Percentiles rank a stretch among this genome's conserved stretches.
These are phyloP conservation scores for Cryomyces minteri DNA, from an alignment of 495 filamentous ascomycete species.

Conservation along the genomic window DNA sequence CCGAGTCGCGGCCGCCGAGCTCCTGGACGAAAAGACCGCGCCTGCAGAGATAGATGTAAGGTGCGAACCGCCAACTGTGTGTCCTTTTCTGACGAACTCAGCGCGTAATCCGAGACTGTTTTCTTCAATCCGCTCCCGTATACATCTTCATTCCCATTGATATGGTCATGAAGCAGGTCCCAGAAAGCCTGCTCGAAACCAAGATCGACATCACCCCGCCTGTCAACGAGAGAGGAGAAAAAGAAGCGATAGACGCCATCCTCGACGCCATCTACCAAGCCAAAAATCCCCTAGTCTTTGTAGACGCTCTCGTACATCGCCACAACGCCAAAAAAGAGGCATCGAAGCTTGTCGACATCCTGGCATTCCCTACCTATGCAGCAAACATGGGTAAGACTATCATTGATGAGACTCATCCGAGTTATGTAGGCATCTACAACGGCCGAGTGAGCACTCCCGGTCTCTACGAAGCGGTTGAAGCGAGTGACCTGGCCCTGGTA, in stretches of 20 bases:
- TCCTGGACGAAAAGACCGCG: slow-evolving; percentile 16
- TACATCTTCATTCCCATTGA: slow-evolving; percentile 24
- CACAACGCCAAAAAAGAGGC: slow-evolving; percentile 13
- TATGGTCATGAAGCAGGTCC: slow-evolving; percentile 14
- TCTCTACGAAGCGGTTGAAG: slow-evolving; percentile 3
- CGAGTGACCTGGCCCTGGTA: slow-evolving; percentile 15
- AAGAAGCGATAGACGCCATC: slow-evolving; percentile 13
- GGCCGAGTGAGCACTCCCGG: slow-evolving; percentile 12
- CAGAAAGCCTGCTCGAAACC: slow-evolving; percentile 12
- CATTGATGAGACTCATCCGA: slow-evolving; percentile 16
- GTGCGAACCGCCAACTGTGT: background rate
- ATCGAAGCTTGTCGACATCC: slow-evolving; percentile 10
- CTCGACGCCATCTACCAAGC: slow-evolving; percentile 11
- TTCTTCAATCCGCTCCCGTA: slow-evolving; percentile 17
- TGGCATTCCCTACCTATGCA: slow-evolving; percentile 12
- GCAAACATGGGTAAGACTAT: slow-evolving; percentile 19
- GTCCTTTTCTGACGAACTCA: background rate
- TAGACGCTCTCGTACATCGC: slow-evolving; percentile 17
- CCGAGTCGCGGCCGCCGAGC: slow-evolving; percentile 16
- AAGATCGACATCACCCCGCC: slow-evolving; percentile 14
- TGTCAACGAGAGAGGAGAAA: slow-evolving; percentile 10
- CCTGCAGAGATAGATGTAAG: slow-evolving; percentile 19
- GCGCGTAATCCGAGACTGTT: slow-evolving; percentile 19
- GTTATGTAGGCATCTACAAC: slow-evolving; percentile 19
- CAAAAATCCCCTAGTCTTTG: slow-evolving; percentile 16